These are phyloP conservation scores for Stagonosporopsis tanaceti DNA, from an alignment of 2,329 filamentous ascomycete genomes.

Conservation along the genomic window DNA sequence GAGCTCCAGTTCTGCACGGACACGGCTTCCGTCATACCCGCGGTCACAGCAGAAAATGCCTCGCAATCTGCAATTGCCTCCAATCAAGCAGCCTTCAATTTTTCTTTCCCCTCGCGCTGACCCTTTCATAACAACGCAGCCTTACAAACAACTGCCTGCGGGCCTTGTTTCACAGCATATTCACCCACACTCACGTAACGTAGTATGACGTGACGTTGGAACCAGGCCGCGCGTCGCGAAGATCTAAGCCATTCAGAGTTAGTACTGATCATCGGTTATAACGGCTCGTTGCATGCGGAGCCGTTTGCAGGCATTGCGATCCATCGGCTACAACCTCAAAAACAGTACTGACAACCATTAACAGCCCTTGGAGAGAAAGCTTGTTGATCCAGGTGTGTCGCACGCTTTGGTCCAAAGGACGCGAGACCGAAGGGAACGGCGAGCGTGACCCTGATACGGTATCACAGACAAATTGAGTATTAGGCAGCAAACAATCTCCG, in stretches of 20 bases:
- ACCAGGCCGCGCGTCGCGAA: slow-evolving; percentile 16
- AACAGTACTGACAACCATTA: not conserved
- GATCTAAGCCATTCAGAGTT: slow-evolving; percentile 4
- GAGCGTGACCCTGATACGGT: not conserved
- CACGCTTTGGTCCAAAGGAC: not conserved
- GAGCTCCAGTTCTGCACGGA: not conserved
- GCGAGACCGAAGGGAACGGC: not conserved
- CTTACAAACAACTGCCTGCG: slow-evolving; percentile 1
- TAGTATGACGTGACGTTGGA: slow-evolving; percentile 14
- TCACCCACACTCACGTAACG: not conserved
- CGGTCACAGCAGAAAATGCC: not conserved
- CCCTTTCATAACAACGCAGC: not conserved
- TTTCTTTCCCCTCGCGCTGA: too few relatives aligned
- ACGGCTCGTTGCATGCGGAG: slow-evolving; percentile 10
- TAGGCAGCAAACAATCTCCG: not conserved
- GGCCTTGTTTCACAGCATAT: slow-evolving; percentile 1
- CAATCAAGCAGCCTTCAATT: not conserved
- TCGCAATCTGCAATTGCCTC: not conserved
- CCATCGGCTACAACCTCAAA: not conserved
- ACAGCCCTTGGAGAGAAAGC: not conserved
- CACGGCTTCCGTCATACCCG: not conserved
- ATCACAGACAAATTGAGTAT: not conserved
- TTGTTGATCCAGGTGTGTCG: not conserved
- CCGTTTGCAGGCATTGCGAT: slow-evolving; percentile 17
- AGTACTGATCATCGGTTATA: slow-evolving; percentile 11